Conservation (phyloP, 208 protist species). For the Trypanosoma conorhini region DNA sequence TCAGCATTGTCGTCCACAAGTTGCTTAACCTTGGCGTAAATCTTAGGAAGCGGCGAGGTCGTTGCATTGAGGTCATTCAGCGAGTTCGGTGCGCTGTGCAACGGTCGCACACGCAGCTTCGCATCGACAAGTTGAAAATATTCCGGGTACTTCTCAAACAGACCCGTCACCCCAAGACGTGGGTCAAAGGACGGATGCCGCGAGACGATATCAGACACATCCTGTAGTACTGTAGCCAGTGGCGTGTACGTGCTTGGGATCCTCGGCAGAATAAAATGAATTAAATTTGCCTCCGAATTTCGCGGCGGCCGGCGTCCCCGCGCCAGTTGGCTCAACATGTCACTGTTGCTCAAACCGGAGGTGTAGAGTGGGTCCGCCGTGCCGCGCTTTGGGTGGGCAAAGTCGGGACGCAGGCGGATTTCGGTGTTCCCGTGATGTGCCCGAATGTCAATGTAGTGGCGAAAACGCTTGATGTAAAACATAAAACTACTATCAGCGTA, state of each 20-base stretch:
- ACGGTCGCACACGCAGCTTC: constrained; percentile 74
- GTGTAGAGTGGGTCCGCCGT: constrained; percentile 52
- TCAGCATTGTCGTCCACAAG: constrained; percentile 49
- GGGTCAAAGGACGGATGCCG: constrained; percentile 80
- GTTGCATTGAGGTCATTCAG: constrained; percentile 47
- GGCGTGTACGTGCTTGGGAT: constrained; percentile 64
- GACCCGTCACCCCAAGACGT: constrained; percentile 71
- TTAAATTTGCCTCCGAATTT: constrained; percentile 79
- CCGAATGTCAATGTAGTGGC: constrained; percentile 79
- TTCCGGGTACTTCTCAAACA: constrained; percentile 86
- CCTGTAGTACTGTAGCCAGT: constrained; percentile 67
- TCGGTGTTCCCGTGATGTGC: constrained; percentile 45
- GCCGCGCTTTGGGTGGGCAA: constrained; percentile 71
- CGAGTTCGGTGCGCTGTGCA: constrained; percentile 69
- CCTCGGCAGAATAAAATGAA: constrained; percentile 58
- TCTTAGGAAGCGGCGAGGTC: constrained; percentile 56
- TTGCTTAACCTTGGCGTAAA: constrained; percentile 56
- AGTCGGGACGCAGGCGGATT: constrained; percentile 62
- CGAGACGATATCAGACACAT: constrained; percentile 78
- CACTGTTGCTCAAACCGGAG: constrained; percentile 14
- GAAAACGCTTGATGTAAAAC: constrained; percentile 72
- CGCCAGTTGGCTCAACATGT: constrained; percentile 20
- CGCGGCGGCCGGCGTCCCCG: constrained; percentile 52
- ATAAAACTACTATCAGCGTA: constrained; percentile 55
- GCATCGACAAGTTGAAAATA: constrained; percentile 85